Evolutionary conservation across 2,329 filamentous ascomycete genomes (phyloP).

Genomic region (Colletotrichum abscissum): DNA sequence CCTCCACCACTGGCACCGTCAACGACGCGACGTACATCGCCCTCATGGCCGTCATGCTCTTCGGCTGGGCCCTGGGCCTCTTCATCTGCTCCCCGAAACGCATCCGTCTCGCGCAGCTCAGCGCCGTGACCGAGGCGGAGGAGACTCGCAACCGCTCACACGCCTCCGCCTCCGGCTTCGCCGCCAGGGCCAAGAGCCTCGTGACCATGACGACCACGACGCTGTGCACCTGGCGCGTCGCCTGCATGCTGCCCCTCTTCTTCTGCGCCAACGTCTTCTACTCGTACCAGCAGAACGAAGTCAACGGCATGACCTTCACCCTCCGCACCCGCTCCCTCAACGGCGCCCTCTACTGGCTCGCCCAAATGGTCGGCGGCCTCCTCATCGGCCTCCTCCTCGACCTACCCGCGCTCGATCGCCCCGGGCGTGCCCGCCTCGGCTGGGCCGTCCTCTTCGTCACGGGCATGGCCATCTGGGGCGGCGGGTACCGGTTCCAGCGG

Average conservation of each 20-base stretch:
- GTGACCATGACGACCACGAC: too few relatives aligned
- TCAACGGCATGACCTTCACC: too few relatives aligned
- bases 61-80: conserved; percentile 59
- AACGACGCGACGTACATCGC: conserved; percentile 62
- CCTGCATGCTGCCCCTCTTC: too few relatives aligned
- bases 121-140: conserved; percentile 47
- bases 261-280: too few relatives aligned
- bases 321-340: conserved; percentile 58
- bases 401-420: conserved; percentile 53
- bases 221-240: too few relatives aligned
- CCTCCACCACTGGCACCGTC: conserved; percentile 55
- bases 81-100: conserved; percentile 60
- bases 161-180: too few relatives aligned
- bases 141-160: too few relatives aligned
- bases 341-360: conserved; percentile 65
- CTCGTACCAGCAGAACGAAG: too few relatives aligned
- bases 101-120: conserved; percentile 51
- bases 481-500: conserved; percentile 74
- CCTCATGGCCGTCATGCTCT: conserved; percentile 58
- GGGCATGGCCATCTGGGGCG: conserved; percentile 66
- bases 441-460: conserved; percentile 59
- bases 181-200: too few relatives aligned
- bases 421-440: conserved; percentile 57
- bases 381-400: conserved; percentile 60
- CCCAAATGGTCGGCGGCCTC: conserved; percentile 65